Base-by-base conservation (phyloP, 371 early-diverging fungal species). In the Rhizopus arrhizus region DNA sequence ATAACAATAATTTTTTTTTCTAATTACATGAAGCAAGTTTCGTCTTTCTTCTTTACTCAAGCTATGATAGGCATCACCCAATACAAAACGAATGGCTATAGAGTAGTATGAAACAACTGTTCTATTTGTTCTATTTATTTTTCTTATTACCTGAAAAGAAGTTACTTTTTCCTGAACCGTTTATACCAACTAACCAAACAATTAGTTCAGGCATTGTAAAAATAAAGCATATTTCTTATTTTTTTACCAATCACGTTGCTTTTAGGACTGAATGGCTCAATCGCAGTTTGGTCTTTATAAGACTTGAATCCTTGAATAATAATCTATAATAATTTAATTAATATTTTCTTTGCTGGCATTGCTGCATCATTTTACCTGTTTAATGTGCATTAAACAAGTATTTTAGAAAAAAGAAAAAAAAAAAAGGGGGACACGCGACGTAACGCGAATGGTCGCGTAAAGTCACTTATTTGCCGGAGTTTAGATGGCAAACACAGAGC, bases 91-190 rank as follows among this genome's bases (percentile, higher is more conserved):
- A 61, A 98, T 94, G 4, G 99, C 99, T 89, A 61, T 32, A n/a
- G 42, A 33, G 5, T 22, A 52, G 10, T 22, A 13, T 33, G 48
- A 13, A 16, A 28, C 34, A 41, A 51, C 4, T 22, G 8, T 11
- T 29, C n/a, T 12, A n/a, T 28, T 47, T 53, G 29, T 9, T 36
- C 10, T 42, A 13, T 58, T 42, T 33, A 40, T 35, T 29, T 36
- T 22, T 1, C 28, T 15, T 22, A 31, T 34, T 77, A 86, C 89
- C 89, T 71, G 96, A 88, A 70, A 99, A 97, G 74, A 99, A 97
- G 78, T 98, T 99, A 75, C 95, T 95, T 79, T 99, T 99, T 29
- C 99, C 99, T 7, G 98, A 92, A 41, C 99, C 99, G 76, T 99
- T 99, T 64, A 97, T 85, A 38, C 99, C 99, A n/a, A 98, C 97